These are phyloP conservation scores for Lodderomyces beijingensis DNA, from an alignment of 1,139 yeast species.

Conservation along the genomic window DNA sequence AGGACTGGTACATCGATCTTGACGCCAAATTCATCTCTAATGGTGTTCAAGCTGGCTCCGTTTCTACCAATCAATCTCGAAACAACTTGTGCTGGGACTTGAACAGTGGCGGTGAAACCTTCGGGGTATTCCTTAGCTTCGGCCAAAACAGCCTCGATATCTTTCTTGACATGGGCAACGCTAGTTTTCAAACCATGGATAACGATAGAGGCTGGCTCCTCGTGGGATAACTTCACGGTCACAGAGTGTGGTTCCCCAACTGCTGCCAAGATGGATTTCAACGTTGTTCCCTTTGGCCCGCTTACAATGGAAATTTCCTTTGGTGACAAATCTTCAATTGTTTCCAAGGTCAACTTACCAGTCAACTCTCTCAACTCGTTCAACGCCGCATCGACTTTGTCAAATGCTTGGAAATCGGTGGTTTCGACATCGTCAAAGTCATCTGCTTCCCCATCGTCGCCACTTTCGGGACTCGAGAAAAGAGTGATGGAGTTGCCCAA, in stretches of 20 bases:
- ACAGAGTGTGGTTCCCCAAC: slow-evolving; percentile 40
- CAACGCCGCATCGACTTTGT: slow-evolving; percentile 45
- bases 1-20: slow-evolving; percentile 58
- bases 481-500: slow-evolving; percentile 42
- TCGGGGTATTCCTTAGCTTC: slow-evolving; percentile 65
- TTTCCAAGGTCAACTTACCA: slow-evolving; percentile 47
- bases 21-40: slow-evolving; percentile 78
- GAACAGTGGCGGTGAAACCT: slow-evolving; percentile 49
- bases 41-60: slow-evolving; percentile 66
- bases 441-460: slow-evolving; percentile 26
- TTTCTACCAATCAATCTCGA: slow-evolving; percentile 87
- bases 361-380: slow-evolving; percentile 58
- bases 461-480: slow-evolving; percentile 22
- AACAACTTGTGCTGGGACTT: slow-evolving; percentile 63
- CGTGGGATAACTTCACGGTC: slow-evolving; percentile 39
- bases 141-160: slow-evolving; percentile 50
- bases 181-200: slow-evolving; percentile 61
- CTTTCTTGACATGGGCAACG: slow-evolving; percentile 50
- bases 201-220: slow-evolving; percentile 55
- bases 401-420: slow-evolving; percentile 27
- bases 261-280: slow-evolving; percentile 43
- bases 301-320: slow-evolving; percentile 56
- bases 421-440: slow-evolving; percentile 29
- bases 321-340: slow-evolving; percentile 47
- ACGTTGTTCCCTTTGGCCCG: slow-evolving; percentile 57